phyloP scores from a whole-genome alignment of 192 early-diverging fungal species.

The Backusella mclennaniae region DNA sequence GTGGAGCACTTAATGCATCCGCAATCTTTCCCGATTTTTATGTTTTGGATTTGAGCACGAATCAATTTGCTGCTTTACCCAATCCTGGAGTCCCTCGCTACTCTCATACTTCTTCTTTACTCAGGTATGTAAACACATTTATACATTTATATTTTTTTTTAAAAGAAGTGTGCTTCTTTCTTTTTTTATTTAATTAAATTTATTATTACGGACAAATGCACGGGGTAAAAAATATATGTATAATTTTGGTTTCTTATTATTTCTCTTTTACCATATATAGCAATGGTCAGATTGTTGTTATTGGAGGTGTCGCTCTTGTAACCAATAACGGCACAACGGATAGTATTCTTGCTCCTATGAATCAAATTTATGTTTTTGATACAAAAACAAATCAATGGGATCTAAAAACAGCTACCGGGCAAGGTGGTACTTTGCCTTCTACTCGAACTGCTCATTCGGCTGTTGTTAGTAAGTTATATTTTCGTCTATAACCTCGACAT shows the following conservation, averaged over 20 bases:
- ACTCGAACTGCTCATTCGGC: conserved; percentile 25
- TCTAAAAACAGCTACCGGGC: not conserved
- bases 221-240: not conserved
- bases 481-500: not conserved
- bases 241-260: conserved; percentile 2
- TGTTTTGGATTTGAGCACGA: conserved; percentile 6
- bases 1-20: conserved; percentile 18
- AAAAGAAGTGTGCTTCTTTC: conserved; percentile 4
- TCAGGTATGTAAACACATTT: not conserved
- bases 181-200: not conserved
- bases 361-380: conserved; percentile 21
- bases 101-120: conserved; percentile 24
- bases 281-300: conserved; percentile 26
- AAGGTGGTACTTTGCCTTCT: conserved; percentile 2
- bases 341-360: conserved; percentile 17
- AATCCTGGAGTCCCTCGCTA: conserved; percentile 19
- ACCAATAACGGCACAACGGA: not conserved
- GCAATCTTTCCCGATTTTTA: conserved; percentile 20
- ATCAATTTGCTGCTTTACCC: conserved; percentile 11
- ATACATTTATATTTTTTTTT: not conserved
- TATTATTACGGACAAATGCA: conserved; percentile 5
- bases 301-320: conserved; percentile 25
- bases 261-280: conserved; percentile 16
- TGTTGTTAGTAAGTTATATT: conserved; percentile 22
- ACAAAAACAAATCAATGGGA: conserved; percentile 22